Percentiles rank a stretch among this genome's conserved stretches.
Conservation (phyloP, 305 asterid genomes). For the Fraxinus greggii region DNA sequence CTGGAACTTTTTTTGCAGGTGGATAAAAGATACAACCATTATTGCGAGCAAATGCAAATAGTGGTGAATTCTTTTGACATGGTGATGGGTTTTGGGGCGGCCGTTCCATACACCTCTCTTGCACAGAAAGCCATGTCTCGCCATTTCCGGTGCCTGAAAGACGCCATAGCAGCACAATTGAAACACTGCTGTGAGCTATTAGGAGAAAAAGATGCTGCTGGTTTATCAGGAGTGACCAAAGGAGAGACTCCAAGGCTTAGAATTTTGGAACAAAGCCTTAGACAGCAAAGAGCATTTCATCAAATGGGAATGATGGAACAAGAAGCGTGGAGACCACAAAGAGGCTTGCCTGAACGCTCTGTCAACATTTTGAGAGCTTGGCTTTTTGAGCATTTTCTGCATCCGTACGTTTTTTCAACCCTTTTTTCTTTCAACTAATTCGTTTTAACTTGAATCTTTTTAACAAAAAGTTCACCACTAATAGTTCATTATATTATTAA, state of each 20-base stretch:
- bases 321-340: conserved; percentile 96
- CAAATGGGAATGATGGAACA: conserved; percentile 99
- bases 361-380: conserved; percentile 91
- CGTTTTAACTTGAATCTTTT: neutral
- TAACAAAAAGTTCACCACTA: conserved; percentile 29
- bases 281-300: conserved; percentile 82
- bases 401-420: conserved; percentile 67
- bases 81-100: conserved; percentile 95
- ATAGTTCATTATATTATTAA: conserved; percentile 35
- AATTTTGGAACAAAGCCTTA: conserved; percentile 71
- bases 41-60: conserved; percentile 97
- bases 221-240: conserved; percentile 66
- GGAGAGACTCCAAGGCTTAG: conserved; percentile 91
- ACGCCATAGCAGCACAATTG: conserved; percentile 69
- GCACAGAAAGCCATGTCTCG: conserved; percentile 98
- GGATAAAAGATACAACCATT: conserved; percentile 83
- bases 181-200: conserved; percentile 67
- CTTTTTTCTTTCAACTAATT: conserved; percentile 1
- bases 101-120: conserved; percentile 80
- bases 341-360: conserved; percentile 92
- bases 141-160: conserved; percentile 86
- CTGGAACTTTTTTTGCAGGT: conserved; percentile 44
- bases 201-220: conserved; percentile 76
- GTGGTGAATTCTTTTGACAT: conserved; percentile 92
- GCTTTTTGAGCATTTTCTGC: conserved; percentile 98